Evolutionary conservation across 2,329 filamentous ascomycete species (phyloP).

Genomic region (Sporothrix phasma): DNA sequence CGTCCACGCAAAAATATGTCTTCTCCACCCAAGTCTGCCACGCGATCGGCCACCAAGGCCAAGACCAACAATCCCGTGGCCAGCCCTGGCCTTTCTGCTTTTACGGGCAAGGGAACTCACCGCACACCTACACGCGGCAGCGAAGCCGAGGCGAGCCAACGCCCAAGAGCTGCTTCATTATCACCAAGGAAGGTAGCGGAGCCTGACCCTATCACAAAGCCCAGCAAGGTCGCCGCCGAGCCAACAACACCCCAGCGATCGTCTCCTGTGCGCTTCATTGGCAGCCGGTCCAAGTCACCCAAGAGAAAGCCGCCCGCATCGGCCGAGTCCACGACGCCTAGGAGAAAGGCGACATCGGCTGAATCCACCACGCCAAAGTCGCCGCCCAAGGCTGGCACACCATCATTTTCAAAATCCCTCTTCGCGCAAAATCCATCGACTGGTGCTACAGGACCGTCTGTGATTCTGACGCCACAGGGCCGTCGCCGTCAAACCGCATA

Average conservation of each 20-base stretch:
- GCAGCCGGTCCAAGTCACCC: constrained; percentile 24
- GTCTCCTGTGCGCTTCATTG: constrained; percentile 20
- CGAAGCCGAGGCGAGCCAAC: background rate
- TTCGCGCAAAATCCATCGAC: constrained; percentile 46
- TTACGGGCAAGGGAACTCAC: constrained; percentile 39
- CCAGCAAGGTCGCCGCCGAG: background rate
- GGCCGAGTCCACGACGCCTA: constrained; percentile 23
- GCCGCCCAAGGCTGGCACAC: constrained; percentile 22
- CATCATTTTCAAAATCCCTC: constrained; percentile 28
- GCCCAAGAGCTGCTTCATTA: background rate
- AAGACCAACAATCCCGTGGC: constrained; percentile 18
- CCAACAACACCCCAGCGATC: constrained; percentile 16
- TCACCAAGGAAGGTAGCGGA: background rate
- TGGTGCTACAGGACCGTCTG: constrained; percentile 50
- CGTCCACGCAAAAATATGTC: background rate
- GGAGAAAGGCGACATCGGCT: constrained; percentile 17
- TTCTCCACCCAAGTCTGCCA: constrained; percentile 2
- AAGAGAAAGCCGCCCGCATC: constrained; percentile 18
- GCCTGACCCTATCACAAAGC: background rate
- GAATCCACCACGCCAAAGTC: constrained; percentile 25
- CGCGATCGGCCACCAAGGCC: constrained; percentile 27
- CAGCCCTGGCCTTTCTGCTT: constrained; percentile 46
- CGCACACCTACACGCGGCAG: constrained; percentile 35
- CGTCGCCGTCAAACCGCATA: constrained; percentile 55
- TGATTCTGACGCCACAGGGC: constrained; percentile 51